Base-by-base conservation (phyloP, 768 basidiomycete genomes). In the Lactarius hatsudake region DNA sequence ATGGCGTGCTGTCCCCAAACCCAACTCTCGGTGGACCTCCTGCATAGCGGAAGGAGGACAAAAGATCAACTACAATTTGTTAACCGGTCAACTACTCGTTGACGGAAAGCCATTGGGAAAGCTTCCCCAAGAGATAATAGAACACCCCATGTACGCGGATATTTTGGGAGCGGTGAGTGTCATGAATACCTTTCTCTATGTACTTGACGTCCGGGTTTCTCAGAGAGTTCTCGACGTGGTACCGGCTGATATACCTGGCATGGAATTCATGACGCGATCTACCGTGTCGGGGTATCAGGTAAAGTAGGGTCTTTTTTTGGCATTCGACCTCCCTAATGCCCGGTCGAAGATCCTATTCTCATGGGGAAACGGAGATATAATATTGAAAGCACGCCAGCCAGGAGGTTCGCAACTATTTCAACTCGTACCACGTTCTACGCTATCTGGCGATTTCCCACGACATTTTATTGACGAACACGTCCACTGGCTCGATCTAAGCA, bases 41-140 rank as follows among this genome's bases (percentile, higher is more conserved):
- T 54, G 63, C 20, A 7, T n/a, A 12, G 43, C 59, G 7, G 28
- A 54, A 59, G 53, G 63, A 2, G 54, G 32, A 9, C 45, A 60
- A 5, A n/a, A 45, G 1, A 58, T 84, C 7, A 75, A 78, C 58
- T 72, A 81, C 23, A 78, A 85, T 62, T 40, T 84, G 1, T 66
- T 83, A 3, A 70, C 75, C 20, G 83, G 82, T 15, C 59, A 71
- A 28, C 72, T 85, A 1, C 74, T 83, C 20, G 74, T 85, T 12
- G 72, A 80, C 13, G 83, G 82, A 8, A 76, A 76, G 64, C 75
- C 78, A 1, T 63, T 80, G 10, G 78, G 80, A 20, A 76, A 75
- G 28, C 75, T 84, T 17, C 80, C 83, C 0, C 34, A 51, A 9
- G 65, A 68, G 0, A 79, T 83, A 34, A 51, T 72, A 2, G 57